A percentile compares a stretch with the other conserved stretches of the same genome.
Evolutionary conservation across 192 early-diverging fungal species (phyloP).

Genomic region (Diversispora epigaea): DNA sequence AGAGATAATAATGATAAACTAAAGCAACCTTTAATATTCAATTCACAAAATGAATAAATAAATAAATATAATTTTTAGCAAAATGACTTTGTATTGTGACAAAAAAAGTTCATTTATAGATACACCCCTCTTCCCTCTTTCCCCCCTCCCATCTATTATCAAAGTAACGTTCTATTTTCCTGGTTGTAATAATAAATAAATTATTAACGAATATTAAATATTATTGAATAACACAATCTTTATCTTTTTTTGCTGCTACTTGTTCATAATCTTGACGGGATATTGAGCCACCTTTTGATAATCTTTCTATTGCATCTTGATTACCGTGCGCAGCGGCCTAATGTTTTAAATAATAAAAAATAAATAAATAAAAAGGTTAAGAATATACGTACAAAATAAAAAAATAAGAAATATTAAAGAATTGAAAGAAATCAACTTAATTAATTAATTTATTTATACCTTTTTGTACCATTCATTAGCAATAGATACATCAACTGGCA

Average conservation of each 20-base stretch:
- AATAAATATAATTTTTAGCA: no score
- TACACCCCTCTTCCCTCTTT: no score
- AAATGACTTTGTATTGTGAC: no score
- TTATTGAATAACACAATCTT: conserved; percentile 30
- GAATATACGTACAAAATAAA: neutral
- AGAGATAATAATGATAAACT: no score
- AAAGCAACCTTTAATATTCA: no score
- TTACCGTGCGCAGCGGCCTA: conserved; percentile 43
- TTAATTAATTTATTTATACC: neutral
- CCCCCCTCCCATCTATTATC: no score
- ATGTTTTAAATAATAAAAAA: neutral
- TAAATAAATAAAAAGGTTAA: neutral
- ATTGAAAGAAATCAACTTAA: neutral
- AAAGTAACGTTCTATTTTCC: no score
- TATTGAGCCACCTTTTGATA: conserved; percentile 30
- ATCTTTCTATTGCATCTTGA: conserved; percentile 40
- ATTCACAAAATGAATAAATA: no score
- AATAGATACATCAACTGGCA: conserved; percentile 48
- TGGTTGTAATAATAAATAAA: no score
- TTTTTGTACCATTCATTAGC: conserved; percentile 60
- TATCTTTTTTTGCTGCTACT: conserved; percentile 16
- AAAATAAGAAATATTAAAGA: neutral
- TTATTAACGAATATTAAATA: neutral
- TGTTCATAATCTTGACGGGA: conserved; percentile 22
- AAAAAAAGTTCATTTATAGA: no score